Evolutionary conservation across 768 basidiomycete genomes (phyloP).

Genomic region (Pleurotus citrinopileatus): DNA sequence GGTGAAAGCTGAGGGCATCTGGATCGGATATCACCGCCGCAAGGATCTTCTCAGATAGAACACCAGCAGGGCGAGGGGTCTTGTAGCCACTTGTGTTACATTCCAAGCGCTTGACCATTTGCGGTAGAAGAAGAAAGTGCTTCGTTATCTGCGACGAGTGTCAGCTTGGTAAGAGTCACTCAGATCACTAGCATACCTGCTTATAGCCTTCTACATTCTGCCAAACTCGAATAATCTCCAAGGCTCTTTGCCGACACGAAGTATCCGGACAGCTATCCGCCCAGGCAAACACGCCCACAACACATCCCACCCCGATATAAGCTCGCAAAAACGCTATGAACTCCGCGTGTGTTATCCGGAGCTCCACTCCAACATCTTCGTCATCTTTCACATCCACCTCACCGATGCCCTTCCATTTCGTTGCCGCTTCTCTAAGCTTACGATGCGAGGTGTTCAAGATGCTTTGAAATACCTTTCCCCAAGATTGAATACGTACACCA

Average conservation of each 20-base stretch:
- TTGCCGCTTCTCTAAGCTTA: background rate
- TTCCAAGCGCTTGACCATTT: slow-evolving; percentile 68
- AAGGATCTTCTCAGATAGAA: slow-evolving; percentile 69
- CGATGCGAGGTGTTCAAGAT: background rate
- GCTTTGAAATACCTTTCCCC: background rate
- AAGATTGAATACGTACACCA: background rate
- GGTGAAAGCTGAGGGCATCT: background rate
- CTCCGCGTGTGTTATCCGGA: slow-evolving; percentile 41
- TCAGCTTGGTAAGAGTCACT: slow-evolving; percentile 10
- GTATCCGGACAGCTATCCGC: slow-evolving; percentile 72
- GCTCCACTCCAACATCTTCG: slow-evolving; percentile 9
- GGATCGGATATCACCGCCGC: slow-evolving; percentile 16
- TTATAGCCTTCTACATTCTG: slow-evolving; percentile 68
- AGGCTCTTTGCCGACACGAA: slow-evolving; percentile 57
- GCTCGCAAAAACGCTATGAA: slow-evolving; percentile 66
- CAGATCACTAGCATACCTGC: slow-evolving; percentile 42
- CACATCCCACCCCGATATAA: slow-evolving; percentile 62
- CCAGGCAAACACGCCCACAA: slow-evolving; percentile 76
- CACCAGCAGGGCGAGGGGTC: slow-evolving; percentile 58
- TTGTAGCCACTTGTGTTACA: slow-evolving; percentile 68
- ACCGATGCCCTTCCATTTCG: background rate
- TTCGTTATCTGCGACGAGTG: slow-evolving; percentile 58
- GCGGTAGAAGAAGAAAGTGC: slow-evolving; percentile 66
- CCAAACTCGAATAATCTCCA: slow-evolving; percentile 65
- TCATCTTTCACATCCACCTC: background rate